Conservation (phyloP, 169 alveolate genomes). For the Eimeria sp. region DNA sequence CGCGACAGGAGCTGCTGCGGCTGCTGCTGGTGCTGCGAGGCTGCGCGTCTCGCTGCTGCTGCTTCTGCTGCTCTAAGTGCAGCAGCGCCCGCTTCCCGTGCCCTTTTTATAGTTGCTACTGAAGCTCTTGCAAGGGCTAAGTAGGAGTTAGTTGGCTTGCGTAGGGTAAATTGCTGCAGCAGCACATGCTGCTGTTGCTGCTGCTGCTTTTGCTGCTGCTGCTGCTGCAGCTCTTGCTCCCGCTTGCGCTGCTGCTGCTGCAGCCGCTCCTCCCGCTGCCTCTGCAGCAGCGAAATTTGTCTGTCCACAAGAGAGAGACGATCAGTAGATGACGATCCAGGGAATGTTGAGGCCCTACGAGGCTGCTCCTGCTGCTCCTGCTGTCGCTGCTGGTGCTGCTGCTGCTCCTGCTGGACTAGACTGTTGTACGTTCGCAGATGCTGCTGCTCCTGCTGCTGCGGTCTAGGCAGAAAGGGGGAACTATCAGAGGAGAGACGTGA, state of each 20-base stretch:
- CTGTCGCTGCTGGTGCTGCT: slow-evolving; percentile 37
- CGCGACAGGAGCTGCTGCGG: background rate
- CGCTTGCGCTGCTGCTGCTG: slow-evolving; percentile 11
- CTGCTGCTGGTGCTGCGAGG: too few relatives aligned
- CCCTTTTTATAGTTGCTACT: slow-evolving; percentile 24
- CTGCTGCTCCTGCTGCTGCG: slow-evolving; percentile 1
- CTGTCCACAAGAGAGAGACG: slow-evolving; percentile 11
- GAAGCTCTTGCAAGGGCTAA: background rate
- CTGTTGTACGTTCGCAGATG: background rate
- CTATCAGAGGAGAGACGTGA: background rate
- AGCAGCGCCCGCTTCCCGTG: slow-evolving; percentile 32
- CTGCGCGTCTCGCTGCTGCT: too few relatives aligned
- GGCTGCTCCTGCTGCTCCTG: background rate
- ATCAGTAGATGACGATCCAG: background rate
- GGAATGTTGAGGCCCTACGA: background rate
- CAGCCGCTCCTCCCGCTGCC: slow-evolving; percentile 21
- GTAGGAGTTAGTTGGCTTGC: slow-evolving; percentile 16
- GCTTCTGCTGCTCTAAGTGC: too few relatives aligned
- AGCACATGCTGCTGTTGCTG: too few relatives aligned
- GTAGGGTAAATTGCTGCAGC: background rate
- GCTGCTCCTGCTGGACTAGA: background rate
- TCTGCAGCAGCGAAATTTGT: slow-evolving; percentile 2
- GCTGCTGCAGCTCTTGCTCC: too few relatives aligned
- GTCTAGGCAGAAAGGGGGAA: background rate
- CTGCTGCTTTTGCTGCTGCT: too few relatives aligned